phyloP scores from a whole-genome alignment of 2,329 filamentous ascomycete genomes.

The Xylaria sp. region DNA sequence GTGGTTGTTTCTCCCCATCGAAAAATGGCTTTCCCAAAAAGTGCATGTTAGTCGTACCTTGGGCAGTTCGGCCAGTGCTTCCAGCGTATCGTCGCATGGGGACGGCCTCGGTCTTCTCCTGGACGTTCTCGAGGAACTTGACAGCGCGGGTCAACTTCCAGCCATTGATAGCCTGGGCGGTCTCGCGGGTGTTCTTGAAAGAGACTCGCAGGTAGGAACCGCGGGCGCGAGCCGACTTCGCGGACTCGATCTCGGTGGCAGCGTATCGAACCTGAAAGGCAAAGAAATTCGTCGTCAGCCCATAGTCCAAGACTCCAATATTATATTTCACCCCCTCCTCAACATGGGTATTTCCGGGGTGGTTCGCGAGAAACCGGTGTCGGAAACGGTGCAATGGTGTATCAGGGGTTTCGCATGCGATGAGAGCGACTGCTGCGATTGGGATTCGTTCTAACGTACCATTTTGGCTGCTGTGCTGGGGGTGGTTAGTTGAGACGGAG shows the following conservation, averaged over 20 bases:
- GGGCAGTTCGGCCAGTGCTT: conserved; percentile 92
- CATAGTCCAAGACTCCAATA: conserved; percentile 23
- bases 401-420: conserved; percentile 37
- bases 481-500: conserved; percentile 61
- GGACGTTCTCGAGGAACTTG: conserved; percentile 97
- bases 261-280: conserved; percentile 87
- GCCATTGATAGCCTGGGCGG: conserved; percentile 98
- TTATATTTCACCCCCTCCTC: conserved; percentile 10
- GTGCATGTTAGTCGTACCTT: conserved; percentile 76
- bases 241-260: conserved; percentile 84
- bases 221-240: conserved; percentile 96
- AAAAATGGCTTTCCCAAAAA: neutral
- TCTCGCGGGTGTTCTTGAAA: conserved; percentile 99
- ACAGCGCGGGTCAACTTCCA: conserved; percentile 97
- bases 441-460: conserved; percentile 52
- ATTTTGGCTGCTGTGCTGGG: conserved; percentile 65
- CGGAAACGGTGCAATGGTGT: conserved; percentile 44
- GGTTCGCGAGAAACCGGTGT: conserved; percentile 13
- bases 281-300: conserved; percentile 40
- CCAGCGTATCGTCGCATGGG: conserved; percentile 98
- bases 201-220: conserved; percentile 99
- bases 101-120: conserved; percentile 95
- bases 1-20: neutral
- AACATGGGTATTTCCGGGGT: conserved; percentile 22
- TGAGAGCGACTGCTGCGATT: conserved; percentile 13